Evolutionary conservation across 345 rosid genomes (phyloP).

Genomic region (Euphorbia pulcherrima): DNA sequence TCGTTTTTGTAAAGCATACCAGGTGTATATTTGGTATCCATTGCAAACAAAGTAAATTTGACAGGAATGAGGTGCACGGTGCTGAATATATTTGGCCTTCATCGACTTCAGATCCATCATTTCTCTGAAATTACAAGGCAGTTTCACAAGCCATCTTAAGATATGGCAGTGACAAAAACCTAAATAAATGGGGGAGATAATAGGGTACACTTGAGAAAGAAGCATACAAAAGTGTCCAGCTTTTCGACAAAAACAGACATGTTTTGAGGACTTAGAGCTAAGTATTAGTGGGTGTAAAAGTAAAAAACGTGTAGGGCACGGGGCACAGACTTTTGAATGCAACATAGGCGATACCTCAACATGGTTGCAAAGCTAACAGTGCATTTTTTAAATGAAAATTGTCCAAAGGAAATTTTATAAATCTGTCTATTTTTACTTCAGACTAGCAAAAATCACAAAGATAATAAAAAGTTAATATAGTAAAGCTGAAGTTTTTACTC

Average conservation of each 20-base stretch:
- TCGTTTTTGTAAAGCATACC: conserved; percentile 32
- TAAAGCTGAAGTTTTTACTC: conserved; percentile 30
- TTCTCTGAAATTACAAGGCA: conserved; percentile 43
- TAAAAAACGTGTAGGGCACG: no score
- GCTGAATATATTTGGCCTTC: conserved; percentile 56
- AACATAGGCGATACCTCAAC: neutral
- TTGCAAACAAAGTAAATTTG: conserved; percentile 53
- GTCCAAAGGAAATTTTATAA: neutral
- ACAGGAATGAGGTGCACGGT: conserved; percentile 47
- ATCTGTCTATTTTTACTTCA: neutral
- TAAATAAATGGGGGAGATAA: neutral
- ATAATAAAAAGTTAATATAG: neutral
- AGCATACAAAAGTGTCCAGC: no score
- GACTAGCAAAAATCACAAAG: neutral
- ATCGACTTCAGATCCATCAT: conserved; percentile 49
- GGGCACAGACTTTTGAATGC: no score
- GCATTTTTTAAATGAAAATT: neutral
- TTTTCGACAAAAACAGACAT: no score
- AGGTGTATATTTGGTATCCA: conserved; percentile 36
- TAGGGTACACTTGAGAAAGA: no score
- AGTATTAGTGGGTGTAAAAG: no score
- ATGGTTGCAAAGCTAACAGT: neutral
- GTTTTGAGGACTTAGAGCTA: no score
- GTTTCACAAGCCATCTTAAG: conserved; percentile 6
- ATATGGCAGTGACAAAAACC: neutral